phyloP scores from a whole-genome alignment of 495 filamentous ascomycete species.

The Astrothelium subdiscretum region DNA sequence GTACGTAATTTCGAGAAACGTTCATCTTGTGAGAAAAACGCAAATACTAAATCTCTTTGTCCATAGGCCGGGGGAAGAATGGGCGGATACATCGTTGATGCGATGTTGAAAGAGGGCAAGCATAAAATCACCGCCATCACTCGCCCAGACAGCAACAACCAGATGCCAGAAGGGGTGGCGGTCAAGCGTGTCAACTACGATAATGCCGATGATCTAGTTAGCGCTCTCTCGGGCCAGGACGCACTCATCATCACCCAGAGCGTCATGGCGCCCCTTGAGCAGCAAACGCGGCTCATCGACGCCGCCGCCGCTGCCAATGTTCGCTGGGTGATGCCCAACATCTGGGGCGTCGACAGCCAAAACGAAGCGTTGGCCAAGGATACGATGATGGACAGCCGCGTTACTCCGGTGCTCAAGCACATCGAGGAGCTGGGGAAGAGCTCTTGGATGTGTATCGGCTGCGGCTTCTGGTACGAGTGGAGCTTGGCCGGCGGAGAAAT shows the following conservation, averaged over 20 bases:
- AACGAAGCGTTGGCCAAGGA: constrained; percentile 21
- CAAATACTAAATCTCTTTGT: too few relatives aligned
- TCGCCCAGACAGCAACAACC: constrained; percentile 6
- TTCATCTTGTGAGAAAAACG: background rate
- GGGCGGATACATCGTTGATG: constrained; percentile 5
- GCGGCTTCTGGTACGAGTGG: constrained; percentile 45
- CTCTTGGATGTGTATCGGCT: constrained; percentile 13
- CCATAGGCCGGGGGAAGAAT: constrained; percentile 10
- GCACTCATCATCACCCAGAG: constrained; percentile 36
- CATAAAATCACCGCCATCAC: constrained; percentile 14
- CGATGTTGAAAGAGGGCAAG: constrained; percentile 10
- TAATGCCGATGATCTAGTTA: background rate
- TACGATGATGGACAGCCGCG: constrained; percentile 17
- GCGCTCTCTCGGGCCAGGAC: constrained; percentile 13
- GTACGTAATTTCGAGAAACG: background rate
- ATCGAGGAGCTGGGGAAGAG: constrained; percentile 31
- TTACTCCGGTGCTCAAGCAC: constrained; percentile 10
- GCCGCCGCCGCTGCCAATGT: constrained; percentile 48
- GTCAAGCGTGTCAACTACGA: constrained; percentile 10
- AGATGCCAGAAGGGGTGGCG: constrained; percentile 5
- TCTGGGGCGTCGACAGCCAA: constrained; percentile 33
- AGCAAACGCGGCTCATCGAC: constrained; percentile 35
- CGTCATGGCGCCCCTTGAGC: constrained; percentile 24
- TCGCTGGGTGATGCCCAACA: constrained; percentile 46
- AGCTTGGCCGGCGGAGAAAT: constrained; percentile 23